These are phyloP conservation scores for Gloeopeniophorella convolvens DNA, from an alignment of 768 basidiomycete genomes.

Conservation along the genomic window DNA sequence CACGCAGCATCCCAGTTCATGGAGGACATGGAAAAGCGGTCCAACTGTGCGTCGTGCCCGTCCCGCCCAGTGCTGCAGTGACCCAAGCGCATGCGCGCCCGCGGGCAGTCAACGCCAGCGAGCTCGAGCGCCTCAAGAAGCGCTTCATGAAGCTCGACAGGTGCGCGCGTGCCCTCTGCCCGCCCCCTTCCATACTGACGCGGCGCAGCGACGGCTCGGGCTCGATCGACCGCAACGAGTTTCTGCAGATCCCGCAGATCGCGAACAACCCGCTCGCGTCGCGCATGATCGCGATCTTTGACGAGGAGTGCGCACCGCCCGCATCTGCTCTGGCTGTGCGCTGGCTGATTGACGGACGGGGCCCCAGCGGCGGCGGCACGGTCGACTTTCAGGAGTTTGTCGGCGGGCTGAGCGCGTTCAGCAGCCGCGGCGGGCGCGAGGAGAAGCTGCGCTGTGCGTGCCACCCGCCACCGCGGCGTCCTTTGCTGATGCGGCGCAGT, in stretches of 20 bases:
- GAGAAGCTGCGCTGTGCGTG: conserved; percentile 91
- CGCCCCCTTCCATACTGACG: background rate
- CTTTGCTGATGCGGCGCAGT: conserved; percentile 44
- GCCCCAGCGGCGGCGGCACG: conserved; percentile 86
- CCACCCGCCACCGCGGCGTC: background rate
- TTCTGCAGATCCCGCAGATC: conserved; percentile 97
- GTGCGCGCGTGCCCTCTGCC: conserved; percentile 31
- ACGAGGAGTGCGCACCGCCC: conserved; percentile 78
- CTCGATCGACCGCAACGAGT: conserved; percentile 97
- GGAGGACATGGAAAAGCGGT: conserved; percentile 95
- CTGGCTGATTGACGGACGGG: background rate
- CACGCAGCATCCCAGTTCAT: conserved; percentile 82
- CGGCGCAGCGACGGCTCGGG: conserved; percentile 82
- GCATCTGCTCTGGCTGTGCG: background rate
- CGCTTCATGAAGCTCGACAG: conserved; percentile 99
- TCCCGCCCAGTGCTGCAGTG: background rate
- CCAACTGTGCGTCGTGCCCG: conserved; percentile 74
- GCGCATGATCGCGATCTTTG: conserved; percentile 99
- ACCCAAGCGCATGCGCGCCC: background rate
- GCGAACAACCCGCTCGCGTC: conserved; percentile 95
- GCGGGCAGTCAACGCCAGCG: conserved; percentile 79
- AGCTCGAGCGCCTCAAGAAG: conserved; percentile 94
- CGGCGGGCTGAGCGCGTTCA: conserved; percentile 95
- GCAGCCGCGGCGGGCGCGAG: conserved; percentile 91
- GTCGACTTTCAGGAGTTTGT: conserved; percentile 99